phyloP scores from a whole-genome alignment of 192 early-diverging fungal species.

The Podila epigama region DNA sequence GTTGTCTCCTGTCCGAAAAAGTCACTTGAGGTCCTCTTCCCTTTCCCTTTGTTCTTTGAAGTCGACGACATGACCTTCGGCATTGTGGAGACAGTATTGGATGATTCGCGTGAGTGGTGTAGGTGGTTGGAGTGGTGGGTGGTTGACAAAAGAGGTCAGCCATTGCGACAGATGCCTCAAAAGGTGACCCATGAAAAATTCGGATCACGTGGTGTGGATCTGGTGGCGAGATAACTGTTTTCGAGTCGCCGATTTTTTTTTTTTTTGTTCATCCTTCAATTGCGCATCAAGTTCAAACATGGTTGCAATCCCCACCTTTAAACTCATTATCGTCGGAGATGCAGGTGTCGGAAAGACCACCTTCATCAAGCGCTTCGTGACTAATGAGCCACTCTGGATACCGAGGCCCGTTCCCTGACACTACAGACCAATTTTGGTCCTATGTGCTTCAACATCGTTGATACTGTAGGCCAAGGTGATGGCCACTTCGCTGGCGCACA shows the following conservation, averaged over 20 bases:
- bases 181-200: too few relatives aligned
- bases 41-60: conserved; percentile 8
- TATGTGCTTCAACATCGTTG: conserved; percentile 99
- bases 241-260: too few relatives aligned
- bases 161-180: too few relatives aligned
- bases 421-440: conserved; percentile 98
- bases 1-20: neutral
- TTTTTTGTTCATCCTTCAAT: too few relatives aligned
- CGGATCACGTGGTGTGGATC: too few relatives aligned
- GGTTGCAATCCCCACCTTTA: conserved; percentile 11
- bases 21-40: conserved; percentile 2
- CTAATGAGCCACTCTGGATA: conserved; percentile 99
- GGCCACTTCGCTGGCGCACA: conserved; percentile 99
- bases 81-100: conserved; percentile 9
- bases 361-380: conserved; percentile 99
- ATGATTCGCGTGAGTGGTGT: conserved; percentile 8
- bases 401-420: conserved; percentile 96
- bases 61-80: conserved; percentile 9
- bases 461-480: conserved; percentile 99
- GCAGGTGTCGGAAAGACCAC: conserved; percentile 99
- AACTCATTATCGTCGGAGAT: conserved; percentile 79
- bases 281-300: neutral
- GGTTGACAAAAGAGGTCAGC: too few relatives aligned
- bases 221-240: too few relatives aligned
- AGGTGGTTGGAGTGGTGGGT: too few relatives aligned